Base-by-base conservation (phyloP, 331 rosid species). In the Spiraea crenata region DNA sequence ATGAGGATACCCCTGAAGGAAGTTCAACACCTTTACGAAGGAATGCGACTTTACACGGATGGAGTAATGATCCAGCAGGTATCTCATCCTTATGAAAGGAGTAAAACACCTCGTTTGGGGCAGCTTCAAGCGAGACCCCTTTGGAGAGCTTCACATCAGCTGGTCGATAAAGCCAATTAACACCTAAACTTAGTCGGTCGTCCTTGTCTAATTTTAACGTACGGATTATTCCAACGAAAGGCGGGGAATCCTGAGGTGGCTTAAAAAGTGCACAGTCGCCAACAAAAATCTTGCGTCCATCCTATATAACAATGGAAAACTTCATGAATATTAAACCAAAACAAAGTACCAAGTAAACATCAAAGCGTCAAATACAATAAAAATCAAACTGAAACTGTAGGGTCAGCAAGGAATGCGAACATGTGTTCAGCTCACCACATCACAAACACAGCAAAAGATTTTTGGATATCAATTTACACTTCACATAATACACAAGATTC, bases 11-110 rank as follows among this genome's bases (percentile, higher is more conserved):
- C 79, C 92, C 92, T 38, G 95, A 67, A 55, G 88, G 92, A 80
- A 87, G 92, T 84, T 84, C 92, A 73, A 81, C 86, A 40, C 95
- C 95, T 79, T 87, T 87, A 69, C 82, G 88, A 72, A 92, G 96
- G 79, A 92, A 92, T 81, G 96, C 88, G 37, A 92, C 98, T 89
- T 87, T 92, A 82, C 96, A 92, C 70, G 92, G 95, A 86, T 92
- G 98, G 67, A 92, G 89, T 69, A 92, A 41, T 4, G 85, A 89
- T 73, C 82, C 92, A 71, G 87, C 96, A 80, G 87, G 84, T 67
- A 89, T 86, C 84, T 84, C 96, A 87, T 86, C 92, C 92, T 83
- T 86, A 60, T 89, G 98, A 76, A 89, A 89, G 80, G 98, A 86
- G 81, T 87, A 92, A 76, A 92, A 92, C 66, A 92, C 74, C 79